Base-by-base conservation (phyloP, 768 basidiomycete species). In the Lactarius quietus region DNA sequence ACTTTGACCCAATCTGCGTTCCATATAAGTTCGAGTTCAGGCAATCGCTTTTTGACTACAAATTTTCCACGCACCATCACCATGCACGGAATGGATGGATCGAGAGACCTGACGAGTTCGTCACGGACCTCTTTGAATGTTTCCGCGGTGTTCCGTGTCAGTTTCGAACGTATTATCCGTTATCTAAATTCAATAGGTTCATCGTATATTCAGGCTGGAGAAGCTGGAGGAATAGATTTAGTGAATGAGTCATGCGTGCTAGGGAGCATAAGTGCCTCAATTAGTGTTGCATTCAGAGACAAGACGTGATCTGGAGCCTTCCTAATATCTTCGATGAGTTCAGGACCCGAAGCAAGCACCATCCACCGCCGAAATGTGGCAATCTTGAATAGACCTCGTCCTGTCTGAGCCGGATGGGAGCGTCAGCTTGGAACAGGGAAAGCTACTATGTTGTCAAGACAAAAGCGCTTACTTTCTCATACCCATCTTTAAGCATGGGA, bases 111-210 rank as follows among this genome's bases (percentile, higher is more conserved):
- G 45, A 23, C n/a, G n/a, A n/a, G n/a, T n/a, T n/a, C n/a, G n/a
- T n/a, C n/a, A n/a, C n/a, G n/a, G n/a, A n/a, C n/a, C 12, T 48
- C 45, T 23, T 48, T 54, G 29, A 64, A 59, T 17, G 58, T 35
- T 4, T 7, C 15, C 3, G n/a, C 29, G n/a, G 54, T 52, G 15
- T 52, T 36, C 33, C 57, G 51, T n/a, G 63, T 64, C 29, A 64
- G 15, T 26, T 64, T 45, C 3, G 57, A 20, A n/a, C 63, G 63
- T 8, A 64, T 53, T 29, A 64, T 23, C 10, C 18, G 9, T 7
- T 57, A 36, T 45, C 28, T 6, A 14, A 20, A 23, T 26, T 23
- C 45, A 48, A 48, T 14, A 14, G 12, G 45, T 48, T 12, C 23
- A 48, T 10, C 14, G 23, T 48, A 12, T 48, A 48, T 23, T 48